These are phyloP conservation scores for Cutaneotrichosporon daszewskae DNA, from an alignment of 1,284 basidiomycete genomes.

Conservation along the genomic window DNA sequence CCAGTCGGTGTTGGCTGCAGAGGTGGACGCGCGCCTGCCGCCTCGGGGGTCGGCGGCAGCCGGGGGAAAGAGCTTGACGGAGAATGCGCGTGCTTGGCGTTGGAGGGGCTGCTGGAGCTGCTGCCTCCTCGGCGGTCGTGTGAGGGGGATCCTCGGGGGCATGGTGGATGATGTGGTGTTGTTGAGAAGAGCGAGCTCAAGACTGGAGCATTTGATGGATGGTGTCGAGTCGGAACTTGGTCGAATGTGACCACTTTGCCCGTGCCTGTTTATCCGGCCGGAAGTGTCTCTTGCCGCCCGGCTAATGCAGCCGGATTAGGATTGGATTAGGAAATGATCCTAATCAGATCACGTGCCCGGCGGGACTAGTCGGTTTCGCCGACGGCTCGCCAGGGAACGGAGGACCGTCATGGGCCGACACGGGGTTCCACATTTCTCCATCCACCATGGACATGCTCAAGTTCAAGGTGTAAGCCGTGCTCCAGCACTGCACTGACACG, in stretches of 20 bases:
- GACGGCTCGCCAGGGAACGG: no score
- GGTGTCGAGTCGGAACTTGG: background rate
- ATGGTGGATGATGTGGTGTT: background rate
- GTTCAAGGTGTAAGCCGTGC: conserved; percentile 36
- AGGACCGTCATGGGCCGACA: no score
- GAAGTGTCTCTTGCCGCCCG: no score
- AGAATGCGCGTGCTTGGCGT: conserved; percentile 8
- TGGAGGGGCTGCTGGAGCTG: conserved; percentile 2
- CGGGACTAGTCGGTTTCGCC: no score
- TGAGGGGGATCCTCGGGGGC: background rate
- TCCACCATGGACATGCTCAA: conserved; percentile 29
- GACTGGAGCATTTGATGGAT: background rate
- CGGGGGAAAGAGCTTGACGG: conserved; percentile 17
- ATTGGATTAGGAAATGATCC: no score
- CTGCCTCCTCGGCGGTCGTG: conserved; percentile 1
- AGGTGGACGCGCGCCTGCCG: conserved; percentile 27
- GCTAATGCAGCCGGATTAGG: no score
- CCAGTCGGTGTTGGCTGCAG: conserved; percentile 34
- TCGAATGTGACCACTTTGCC: no score
- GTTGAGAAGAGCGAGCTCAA: background rate
- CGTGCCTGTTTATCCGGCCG: no score
- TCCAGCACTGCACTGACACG: conserved; percentile 2
- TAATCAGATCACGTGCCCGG: no score
- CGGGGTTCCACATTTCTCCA: no score
- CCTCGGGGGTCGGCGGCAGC: conserved; percentile 21